Base-by-base conservation (phyloP, 2,329 filamentous ascomycete genomes). In the Colletotrichum aenigma region DNA sequence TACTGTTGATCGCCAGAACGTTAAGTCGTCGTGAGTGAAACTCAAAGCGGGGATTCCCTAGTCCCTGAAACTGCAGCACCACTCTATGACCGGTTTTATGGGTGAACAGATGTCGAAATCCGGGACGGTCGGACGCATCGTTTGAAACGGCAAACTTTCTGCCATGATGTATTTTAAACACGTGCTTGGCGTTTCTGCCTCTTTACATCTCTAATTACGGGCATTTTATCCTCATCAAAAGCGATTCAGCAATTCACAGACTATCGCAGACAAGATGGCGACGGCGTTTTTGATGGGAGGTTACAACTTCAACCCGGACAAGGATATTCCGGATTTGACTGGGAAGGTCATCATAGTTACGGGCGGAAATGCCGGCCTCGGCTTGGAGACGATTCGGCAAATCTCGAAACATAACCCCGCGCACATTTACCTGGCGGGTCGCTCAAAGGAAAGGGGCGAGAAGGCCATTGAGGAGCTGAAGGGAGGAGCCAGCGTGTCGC, bases 281-380 rank as follows among this genome's bases (percentile, higher is more conserved):
- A 58, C 73, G 4, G 69, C 73, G 9, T 62, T 75, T 9, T 13
- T 75, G 24, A 68, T 72, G 74, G 70, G 74, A 28, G 70, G 74
- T 8, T 16, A 28, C 60, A 56, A 66, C 32, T 77, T 77, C 67
- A 55, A 64, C n/a, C 74, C 74, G 3, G 71, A 76, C 24, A 68
- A 60, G 12, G 81, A 83, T 52, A 84, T 86, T 28, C 84, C 84
- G 2, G 77, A 81, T 38, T 79, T 85, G 6, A 65, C 78, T 7
- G 83, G 81, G n/a, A 85, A 83, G 69, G 79, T 84, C 28, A 82
- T 86, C 21, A 77, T 85, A 12, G 79, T 86, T 32, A 86, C 84
- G 12, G 85, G 85, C 18, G 84, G 83, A 65, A 87, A 85, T 64
- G 77, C 81, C n/a, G 86, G 86, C 1, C 80, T 87, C 7, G 86